Evolutionary conservation across 768 basidiomycete species (phyloP), one percentile per base, ranked within the genome.

Genomic region (Stropharia rugosoannulata): DNA sequence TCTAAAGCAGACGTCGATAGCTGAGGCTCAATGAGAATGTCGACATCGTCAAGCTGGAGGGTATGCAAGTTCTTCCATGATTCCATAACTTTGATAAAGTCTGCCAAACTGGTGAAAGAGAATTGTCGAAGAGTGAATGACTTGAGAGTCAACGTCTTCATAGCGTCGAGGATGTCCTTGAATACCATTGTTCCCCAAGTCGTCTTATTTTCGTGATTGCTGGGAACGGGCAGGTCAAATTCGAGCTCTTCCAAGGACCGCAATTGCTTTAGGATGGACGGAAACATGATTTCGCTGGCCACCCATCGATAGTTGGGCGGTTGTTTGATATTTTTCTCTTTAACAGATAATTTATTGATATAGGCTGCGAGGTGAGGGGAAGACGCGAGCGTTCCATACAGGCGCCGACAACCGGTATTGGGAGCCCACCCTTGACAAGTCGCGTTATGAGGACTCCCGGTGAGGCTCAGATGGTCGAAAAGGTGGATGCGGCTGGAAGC

Each of bases 401-500:
- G 58, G 41, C 61, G 61, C 45, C 61, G 62, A 39, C 62, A 66
- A 11, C 61, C 44, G 36, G 65, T 63, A 39, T 62, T 56, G 19
- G 59, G 51, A 11, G 56, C 56, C 64, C 61, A 63, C 10, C 49
- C 52, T 27, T 29, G 48, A 10, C 43, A 25, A 39, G 53, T 42
- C 5, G 53, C 55, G 19, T 29, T 35, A 7, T 42, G 35, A 49
- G 58, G 57, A 45, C 58, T 54, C 16, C 58, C 56, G 10, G 55
- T 64, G 29, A 68, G 62, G 18, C 27, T 51, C 51, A 68, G 38
- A 10, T 61, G 51, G 27, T 62, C 51, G 52, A 68, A 68, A 29
- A 70, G 58, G 51, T 67, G 66, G 45, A 41, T 56, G 27, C 68
- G 64, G 49, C 62, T 65, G 19, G 62, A 48, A 36, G 61, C 61